Evolutionary conservation across 345 rosid genomes (phyloP).

Genomic region (Camelina laxa): DNA sequence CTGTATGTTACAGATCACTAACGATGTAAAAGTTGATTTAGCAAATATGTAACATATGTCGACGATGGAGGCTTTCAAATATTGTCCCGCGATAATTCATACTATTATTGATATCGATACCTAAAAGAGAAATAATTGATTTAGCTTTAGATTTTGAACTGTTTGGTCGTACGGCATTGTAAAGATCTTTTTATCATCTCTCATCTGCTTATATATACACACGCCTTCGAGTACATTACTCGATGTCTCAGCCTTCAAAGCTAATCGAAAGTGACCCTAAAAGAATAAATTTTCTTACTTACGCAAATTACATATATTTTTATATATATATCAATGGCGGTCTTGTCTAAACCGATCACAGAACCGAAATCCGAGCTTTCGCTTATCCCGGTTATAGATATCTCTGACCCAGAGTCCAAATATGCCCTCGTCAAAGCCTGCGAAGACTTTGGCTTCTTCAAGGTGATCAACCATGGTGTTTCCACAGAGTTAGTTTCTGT

Average conservation of each 20-base stretch:
- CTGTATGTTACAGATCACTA: constrained; percentile 8
- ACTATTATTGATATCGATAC: constrained; percentile 1
- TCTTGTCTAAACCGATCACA: constrained; percentile 36
- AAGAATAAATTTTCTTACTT: neutral
- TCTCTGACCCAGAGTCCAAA: constrained; percentile 51
- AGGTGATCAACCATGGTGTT: constrained; percentile 80
- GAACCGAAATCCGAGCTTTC: constrained; percentile 33
- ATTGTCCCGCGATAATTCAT: neutral
- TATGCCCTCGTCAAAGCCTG: constrained; percentile 52
- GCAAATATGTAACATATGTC: neutral
- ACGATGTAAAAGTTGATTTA: neutral
- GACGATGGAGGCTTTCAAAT: neutral
- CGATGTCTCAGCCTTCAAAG: constrained; percentile 30
- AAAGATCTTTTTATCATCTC: constrained; percentile 12
- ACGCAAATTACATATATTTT: neutral
- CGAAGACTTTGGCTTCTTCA: constrained; percentile 80
- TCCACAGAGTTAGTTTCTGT: constrained; percentile 53
- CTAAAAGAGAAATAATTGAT: constrained; percentile 16
- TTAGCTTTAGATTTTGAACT: constrained; percentile 27
- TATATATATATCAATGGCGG: constrained; percentile 31
- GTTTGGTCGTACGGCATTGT: constrained; percentile 22
- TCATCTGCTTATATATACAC: constrained; percentile 21
- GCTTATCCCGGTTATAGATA: constrained; percentile 51
- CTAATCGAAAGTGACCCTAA: constrained; percentile 1
- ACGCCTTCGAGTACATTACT: constrained; percentile 17